Percentiles rank a stretch among this genome's conserved stretches.
Evolutionary conservation across 1,284 basidiomycete genomes (phyloP).

Genomic region (Puccinia triticina): DNA sequence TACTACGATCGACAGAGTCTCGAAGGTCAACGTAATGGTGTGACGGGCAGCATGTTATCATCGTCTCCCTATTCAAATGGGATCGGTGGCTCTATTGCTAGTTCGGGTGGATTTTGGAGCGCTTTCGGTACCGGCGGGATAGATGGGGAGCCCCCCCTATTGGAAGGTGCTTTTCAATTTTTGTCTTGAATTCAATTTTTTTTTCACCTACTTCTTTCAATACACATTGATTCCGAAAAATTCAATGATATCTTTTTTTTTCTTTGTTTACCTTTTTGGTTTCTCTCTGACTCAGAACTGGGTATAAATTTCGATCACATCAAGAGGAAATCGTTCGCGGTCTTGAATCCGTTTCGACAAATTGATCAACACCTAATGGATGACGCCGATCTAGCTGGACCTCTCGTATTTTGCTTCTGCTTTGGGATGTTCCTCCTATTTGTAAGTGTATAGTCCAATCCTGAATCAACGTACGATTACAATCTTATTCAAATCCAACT

Average conservation of each 20-base stretch:
- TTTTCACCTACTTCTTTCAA: not conserved
- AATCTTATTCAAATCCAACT: constrained; percentile 22
- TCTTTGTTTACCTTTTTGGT: constrained; percentile 42
- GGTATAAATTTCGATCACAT: constrained; percentile 98
- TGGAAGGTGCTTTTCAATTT: constrained; percentile 70
- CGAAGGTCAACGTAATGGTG: constrained; percentile 46
- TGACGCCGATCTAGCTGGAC: constrained; percentile 96
- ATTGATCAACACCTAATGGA: constrained; percentile 98
- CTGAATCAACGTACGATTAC: not conserved
- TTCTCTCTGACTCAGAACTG: constrained; percentile 69
- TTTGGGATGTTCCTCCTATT: constrained; percentile 89
- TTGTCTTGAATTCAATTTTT: not conserved
- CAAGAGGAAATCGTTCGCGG: constrained; percentile 87
- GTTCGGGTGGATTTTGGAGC: constrained; percentile 66
- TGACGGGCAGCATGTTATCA: constrained; percentile 36
- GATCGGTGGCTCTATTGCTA: constrained; percentile 45
- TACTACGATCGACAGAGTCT: constrained; percentile 48
- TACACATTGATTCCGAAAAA: constrained; percentile 10
- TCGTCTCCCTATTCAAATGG: constrained; percentile 18
- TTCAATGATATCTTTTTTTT: not conserved
- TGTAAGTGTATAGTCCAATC: constrained; percentile 66
- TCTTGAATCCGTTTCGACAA: constrained; percentile 84
- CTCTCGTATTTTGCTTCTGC: constrained; percentile 89
- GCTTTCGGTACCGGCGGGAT: constrained; percentile 94
- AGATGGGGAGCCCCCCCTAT: constrained; percentile 86